Base-by-base conservation (phyloP, 164 flowering plant species). In the Vitis vinifera region DNA sequence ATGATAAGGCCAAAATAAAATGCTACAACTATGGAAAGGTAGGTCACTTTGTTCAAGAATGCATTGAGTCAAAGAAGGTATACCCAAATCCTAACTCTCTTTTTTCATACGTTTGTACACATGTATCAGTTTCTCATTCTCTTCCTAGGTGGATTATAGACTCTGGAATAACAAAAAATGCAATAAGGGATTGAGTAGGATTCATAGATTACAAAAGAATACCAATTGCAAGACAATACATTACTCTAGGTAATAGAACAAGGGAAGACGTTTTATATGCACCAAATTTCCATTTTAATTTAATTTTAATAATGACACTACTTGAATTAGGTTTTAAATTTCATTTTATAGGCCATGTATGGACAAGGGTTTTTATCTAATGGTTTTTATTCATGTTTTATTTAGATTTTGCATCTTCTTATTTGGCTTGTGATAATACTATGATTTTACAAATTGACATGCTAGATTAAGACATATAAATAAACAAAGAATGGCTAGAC, bases 401-500 rank as follows among this genome's bases (percentile, higher is more conserved):
- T 19, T 49, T 49, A 7, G 56, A 65, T 50, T 12, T 6, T 65
- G 9, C 15, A 9, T 17, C 1, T 51, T 7, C 67, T 8, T 50
- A 4, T 30, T 9, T 65, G n/a, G 12, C 44, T 63, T 30, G 12
- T 64, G 12, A 53, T 70, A 17, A 63, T 64, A 19, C 6, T 56
- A 12, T 72, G 17, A 14, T 59, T 65, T 29, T 14, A 7, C 44
- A 10, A 50, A 11, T 48, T 65, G 67, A 16, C 59, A 66, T 70
- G 51, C 23, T 59, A 47, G 69, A 68, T 13, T 68, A 13, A 69
- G 73, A 1, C 71, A 74, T 29, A 74, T 69, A 7, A 30, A 59
- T 0, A 2, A 48, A 47, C 61, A 51, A 11, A 67, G 15, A 47
- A 27, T 68, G 69, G 1, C 17, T 53, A 27, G 78, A 29, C 30